Base-by-base conservation (phyloP, 2,329 filamentous ascomycete genomes). In the Xylariaceae sp. region DNA sequence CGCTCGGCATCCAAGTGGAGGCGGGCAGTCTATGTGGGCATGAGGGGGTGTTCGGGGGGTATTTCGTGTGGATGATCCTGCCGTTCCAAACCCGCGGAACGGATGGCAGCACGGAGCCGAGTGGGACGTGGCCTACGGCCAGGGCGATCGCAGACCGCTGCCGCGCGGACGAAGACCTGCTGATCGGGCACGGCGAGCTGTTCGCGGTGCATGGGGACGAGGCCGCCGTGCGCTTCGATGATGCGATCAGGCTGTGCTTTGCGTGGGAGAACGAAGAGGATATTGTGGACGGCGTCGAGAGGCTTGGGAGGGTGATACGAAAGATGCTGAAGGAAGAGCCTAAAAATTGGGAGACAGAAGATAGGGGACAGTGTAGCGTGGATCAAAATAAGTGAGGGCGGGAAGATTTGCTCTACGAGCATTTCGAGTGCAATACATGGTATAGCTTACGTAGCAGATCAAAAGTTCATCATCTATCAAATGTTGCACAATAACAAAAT, bases 11-110 rank as follows among this genome's bases (percentile, higher is more conserved):
- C 0, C 68, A 50, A 23, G 68, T 77, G n/a, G 27, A 4, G 11
- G 52, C 47, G 20, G 45, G 33, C 9, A 50, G 59, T 24, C 21
- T 59, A 7, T 7, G 5, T 3, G 54, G 50, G 1, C 33, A 11
- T 4, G 72, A 80, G 50, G 64, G 70, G 1, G 70, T 86, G 3
- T 87, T 86, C 24, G 92, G 92, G 0, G 92, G 92, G 0, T 96
- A 93, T 69, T 96, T 96, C 69, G 76, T 96, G 41, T 96, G 91
- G 91, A 71, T 95, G 21, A 79, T 77, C 1, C 70, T 96, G 4
- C 85, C 86, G 0, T 18, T 13, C 2, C 21, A 58, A 69, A 13
- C 4, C 1, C 15, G 18, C 23, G 2, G 1, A 70, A 58, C 50
- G 4, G 36, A 27, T 4, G 4, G 11, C n/a, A n/a, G 32, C n/a